A percentile compares a stretch with the other conserved stretches of the same genome.
phyloP scores from a whole-genome alignment of 768 basidiomycete species.

The Termitomyces sp. region DNA sequence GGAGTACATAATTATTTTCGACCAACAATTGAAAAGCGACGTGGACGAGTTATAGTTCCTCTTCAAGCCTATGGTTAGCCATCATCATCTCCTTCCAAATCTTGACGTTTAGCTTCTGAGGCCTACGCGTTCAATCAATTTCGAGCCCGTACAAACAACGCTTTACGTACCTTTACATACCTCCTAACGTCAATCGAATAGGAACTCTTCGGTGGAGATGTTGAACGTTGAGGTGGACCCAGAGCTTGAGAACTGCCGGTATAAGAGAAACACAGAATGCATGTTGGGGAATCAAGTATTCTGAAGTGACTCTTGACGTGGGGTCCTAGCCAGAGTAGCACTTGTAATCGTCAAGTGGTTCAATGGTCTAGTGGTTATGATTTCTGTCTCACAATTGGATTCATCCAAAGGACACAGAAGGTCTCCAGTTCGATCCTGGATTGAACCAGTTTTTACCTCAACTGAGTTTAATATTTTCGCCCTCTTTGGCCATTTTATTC shows the following conservation, averaged over 20 bases:
- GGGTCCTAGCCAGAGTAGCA: too few relatives aligned
- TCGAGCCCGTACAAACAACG: background rate
- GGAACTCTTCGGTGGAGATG: background rate
- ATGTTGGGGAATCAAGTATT: too few relatives aligned
- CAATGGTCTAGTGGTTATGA: slow-evolving; percentile 26
- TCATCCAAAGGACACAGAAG: slow-evolving; percentile 25
- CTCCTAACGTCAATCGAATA: background rate
- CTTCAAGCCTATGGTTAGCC: background rate
- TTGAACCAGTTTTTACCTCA: slow-evolving; percentile 27
- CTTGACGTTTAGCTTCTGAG: background rate
- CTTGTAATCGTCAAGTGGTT: slow-evolving; percentile 4
- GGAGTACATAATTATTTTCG: background rate
- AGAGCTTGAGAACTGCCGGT: too few relatives aligned
- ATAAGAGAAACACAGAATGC: too few relatives aligned
- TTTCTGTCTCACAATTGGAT: slow-evolving; percentile 32
- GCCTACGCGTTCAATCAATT: too few relatives aligned
- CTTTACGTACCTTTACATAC: too few relatives aligned
- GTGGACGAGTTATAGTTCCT: too few relatives aligned
- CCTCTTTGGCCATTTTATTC: too few relatives aligned
- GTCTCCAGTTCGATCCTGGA: slow-evolving; percentile 40
- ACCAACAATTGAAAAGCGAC: too few relatives aligned
- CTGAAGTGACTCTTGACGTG: too few relatives aligned
- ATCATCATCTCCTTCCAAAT: too few relatives aligned
- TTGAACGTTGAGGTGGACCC: too few relatives aligned
- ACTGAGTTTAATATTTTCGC: slow-evolving; percentile 14